phyloP scores from a whole-genome alignment of 2,329 filamentous ascomycete species.

The Exophiala lecanii-corni region DNA sequence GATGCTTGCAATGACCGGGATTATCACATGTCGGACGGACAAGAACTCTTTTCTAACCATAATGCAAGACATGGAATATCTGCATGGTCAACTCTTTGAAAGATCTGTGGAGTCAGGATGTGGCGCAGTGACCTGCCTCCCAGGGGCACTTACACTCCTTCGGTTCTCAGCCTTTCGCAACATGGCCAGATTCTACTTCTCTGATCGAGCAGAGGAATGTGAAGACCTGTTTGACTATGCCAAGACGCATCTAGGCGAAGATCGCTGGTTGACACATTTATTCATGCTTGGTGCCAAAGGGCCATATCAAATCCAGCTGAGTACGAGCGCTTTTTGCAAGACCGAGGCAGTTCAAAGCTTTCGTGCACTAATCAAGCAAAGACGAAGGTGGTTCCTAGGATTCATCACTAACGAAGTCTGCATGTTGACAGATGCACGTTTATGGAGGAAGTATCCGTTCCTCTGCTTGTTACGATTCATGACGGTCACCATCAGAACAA shows the following conservation, averaged over 20 bases:
- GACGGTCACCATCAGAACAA: conserved; percentile 95
- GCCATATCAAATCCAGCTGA: conserved; percentile 94
- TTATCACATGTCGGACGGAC: conserved; percentile 89
- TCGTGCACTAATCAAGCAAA: conserved; percentile 81
- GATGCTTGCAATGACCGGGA: conserved; percentile 96
- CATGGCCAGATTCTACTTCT: conserved; percentile 98
- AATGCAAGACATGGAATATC: conserved; percentile 96
- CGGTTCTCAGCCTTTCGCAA: conserved; percentile 92
- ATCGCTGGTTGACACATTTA: conserved; percentile 93
- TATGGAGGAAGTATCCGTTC: conserved; percentile 88
- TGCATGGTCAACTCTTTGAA: conserved; percentile 94
- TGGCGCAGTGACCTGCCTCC: conserved; percentile 88
- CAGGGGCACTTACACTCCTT: conserved; percentile 90
- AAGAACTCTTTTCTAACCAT: conserved; percentile 86
- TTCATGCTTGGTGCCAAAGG: conserved; percentile 98
- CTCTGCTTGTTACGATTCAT: conserved; percentile 83
- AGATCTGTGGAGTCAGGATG: conserved; percentile 92
- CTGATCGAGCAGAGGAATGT: conserved; percentile 91
- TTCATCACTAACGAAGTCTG: conserved; percentile 98
- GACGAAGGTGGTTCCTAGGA: conserved; percentile 91
- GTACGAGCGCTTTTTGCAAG: conserved; percentile 96
- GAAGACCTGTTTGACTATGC: conserved; percentile 95
- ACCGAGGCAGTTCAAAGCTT: conserved; percentile 93
- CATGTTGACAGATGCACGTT: conserved; percentile 89
- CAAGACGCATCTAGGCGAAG: conserved; percentile 91